A percentile compares a stretch with the other conserved stretches of the same genome.
phyloP scores from a whole-genome alignment of 371 early-diverging fungal species.

The Mortierella sp. region DNA sequence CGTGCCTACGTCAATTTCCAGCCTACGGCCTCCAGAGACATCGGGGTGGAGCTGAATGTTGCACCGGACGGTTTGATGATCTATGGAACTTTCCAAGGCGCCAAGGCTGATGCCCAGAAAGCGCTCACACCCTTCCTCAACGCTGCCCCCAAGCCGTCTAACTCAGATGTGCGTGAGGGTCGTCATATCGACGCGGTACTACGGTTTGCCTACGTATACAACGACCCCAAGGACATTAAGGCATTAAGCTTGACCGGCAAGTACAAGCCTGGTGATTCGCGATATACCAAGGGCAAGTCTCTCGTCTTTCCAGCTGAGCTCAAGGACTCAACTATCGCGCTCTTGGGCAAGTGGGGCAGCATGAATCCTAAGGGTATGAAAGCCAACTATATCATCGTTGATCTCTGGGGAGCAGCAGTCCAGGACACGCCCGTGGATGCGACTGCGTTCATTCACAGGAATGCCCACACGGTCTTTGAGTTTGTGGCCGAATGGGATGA shows the following conservation, averaged over 20 bases:
- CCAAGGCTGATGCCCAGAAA: neutral
- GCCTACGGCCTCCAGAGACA: constrained; percentile 16
- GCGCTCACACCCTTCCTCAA: constrained; percentile 27
- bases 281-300: constrained; percentile 46
- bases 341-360: constrained; percentile 32
- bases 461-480: constrained; percentile 46
- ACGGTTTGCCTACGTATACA: constrained; percentile 28
- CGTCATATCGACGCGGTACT: constrained; percentile 31
- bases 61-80: constrained; percentile 28
- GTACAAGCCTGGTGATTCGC: constrained; percentile 32
- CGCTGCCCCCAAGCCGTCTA: constrained; percentile 4
- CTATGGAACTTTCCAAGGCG: constrained; percentile 35
- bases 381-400: constrained; percentile 48
- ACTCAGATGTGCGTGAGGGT: constrained; percentile 33
- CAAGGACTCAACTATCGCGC: constrained; percentile 28
- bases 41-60: constrained; percentile 29
- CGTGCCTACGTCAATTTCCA: constrained; percentile 32
- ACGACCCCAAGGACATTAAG: constrained; percentile 23
- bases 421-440: constrained; percentile 7
- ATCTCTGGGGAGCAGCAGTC: constrained; percentile 51
- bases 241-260: constrained; percentile 14
- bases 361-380: constrained; percentile 20
- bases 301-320: constrained; percentile 30
- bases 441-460: constrained; percentile 32
- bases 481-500: constrained; percentile 53